Evolutionary conservation across 2,329 filamentous ascomycete genomes (phyloP).

Genomic region (Colletotrichum abscissum): DNA sequence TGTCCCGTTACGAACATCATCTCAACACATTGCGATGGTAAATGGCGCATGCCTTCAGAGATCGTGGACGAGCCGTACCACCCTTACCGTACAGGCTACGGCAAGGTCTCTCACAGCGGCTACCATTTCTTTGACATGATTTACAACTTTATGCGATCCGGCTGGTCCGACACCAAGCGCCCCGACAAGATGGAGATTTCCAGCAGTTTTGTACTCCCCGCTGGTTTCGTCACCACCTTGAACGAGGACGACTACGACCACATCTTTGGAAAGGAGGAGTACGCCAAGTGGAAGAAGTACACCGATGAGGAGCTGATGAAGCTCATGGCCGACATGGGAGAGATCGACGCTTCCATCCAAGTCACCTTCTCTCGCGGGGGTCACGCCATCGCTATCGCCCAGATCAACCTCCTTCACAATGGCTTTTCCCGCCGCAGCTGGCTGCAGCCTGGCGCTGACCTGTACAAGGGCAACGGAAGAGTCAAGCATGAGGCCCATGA

Average conservation of each 20-base stretch:
- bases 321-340: background rate
- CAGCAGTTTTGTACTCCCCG: constrained; percentile 7
- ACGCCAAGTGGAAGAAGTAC: constrained; percentile 1
- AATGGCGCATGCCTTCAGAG: constrained; percentile 11
- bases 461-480: constrained; percentile 30
- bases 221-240: constrained; percentile 8
- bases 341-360: constrained; percentile 15
- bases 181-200: constrained; percentile 25
- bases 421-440: constrained; percentile 15
- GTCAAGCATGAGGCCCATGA: constrained; percentile 27
- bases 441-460: constrained; percentile 14
- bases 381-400: constrained; percentile 2
- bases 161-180: background rate
- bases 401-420: constrained; percentile 8
- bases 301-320: constrained; percentile 3
- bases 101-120: constrained; percentile 26
- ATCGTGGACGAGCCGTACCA: constrained; percentile 16
- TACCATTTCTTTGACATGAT: constrained; percentile 18
- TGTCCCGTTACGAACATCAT: constrained; percentile 21
- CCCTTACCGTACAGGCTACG: constrained; percentile 10
- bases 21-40: constrained; percentile 16
- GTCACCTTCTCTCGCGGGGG: constrained; percentile 6
- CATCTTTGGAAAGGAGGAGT: constrained; percentile 14
- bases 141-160: constrained; percentile 6
- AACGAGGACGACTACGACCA: constrained; percentile 5